Base-by-base conservation (phyloP, 2,329 filamentous ascomycete species). In the Penicillium sp. region DNA sequence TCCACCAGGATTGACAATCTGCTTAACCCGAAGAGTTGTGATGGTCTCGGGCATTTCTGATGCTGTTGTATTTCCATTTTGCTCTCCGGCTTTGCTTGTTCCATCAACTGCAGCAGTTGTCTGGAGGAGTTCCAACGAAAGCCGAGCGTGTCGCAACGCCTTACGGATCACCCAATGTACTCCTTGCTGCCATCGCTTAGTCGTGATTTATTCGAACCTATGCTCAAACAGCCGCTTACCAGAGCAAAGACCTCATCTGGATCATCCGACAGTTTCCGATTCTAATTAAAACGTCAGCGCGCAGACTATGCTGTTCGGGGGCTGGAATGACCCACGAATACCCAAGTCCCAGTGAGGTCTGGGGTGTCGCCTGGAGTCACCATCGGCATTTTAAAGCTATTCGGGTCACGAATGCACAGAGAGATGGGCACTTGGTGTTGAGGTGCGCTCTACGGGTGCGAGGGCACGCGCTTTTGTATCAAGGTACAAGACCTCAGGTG, bases 141-240 rank as follows among this genome's bases (percentile, higher is more conserved):
- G 52, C 14, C 27, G 55, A 22, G 57, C 61, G n/a, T 55, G 55
- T 13, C 44, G 44, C 8, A 62, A 47, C 2, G 38, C 54, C 10
- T 59, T 55, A 18, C 61, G 47, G 27, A 60, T 52, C 7, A 62
- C 13, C 56, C 56, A 61, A 10, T 58, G 60, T 4, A 62, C 61
- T 2, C 56, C 57, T 61, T 64, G 61, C 61, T 64, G 39, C 22
- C 46, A 14, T 36, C 8, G 16, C 5, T 59, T 38, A 55, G 54
- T 10, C 4, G 3, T 7, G 1, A 4, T 14, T 11, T 27, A 5
- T 16, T 14, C 18, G 11, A 9, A 8, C 5, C 1, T 14, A 14
- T 6, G 2, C 24, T 44, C 11, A 3, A 36, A 36, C 3, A 4
- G 4, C 7, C 4, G 9, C 49, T 31, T 62, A 60, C 59, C 56